phyloP scores from a whole-genome alignment of 352 stramenopile species.

The Pythium rhizo-oryzae region DNA sequence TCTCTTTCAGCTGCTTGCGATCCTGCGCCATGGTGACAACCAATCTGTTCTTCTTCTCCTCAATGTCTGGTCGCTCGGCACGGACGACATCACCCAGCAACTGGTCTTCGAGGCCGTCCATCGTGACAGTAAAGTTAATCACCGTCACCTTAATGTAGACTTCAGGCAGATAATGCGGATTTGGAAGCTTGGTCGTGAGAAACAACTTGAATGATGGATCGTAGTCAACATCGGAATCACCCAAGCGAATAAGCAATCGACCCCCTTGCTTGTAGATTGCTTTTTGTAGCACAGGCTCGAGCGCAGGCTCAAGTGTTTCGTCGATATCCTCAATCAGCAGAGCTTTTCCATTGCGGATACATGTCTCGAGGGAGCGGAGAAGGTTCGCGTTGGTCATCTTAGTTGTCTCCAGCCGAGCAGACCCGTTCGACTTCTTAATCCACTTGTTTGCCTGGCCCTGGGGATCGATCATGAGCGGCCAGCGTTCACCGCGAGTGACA shows the following conservation, averaged over 20 bases:
- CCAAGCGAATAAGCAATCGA: constrained; percentile 88
- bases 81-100: constrained; percentile 93
- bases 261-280: constrained; percentile 93
- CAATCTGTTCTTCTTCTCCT: constrained; percentile 93
- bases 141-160: constrained; percentile 97
- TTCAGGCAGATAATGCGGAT: constrained; percentile 94
- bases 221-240: constrained; percentile 94
- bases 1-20: constrained; percentile 91
- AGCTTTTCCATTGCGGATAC: constrained; percentile 90
- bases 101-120: constrained; percentile 93
- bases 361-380: constrained; percentile 89
- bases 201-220: constrained; percentile 89
- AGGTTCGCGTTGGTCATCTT: constrained; percentile 94
- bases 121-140: constrained; percentile 97
- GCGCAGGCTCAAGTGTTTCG: constrained; percentile 89
- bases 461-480: constrained; percentile 95
- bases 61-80: constrained; percentile 91
- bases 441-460: constrained; percentile 95
- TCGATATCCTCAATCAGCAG: constrained; percentile 94
- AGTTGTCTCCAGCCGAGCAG: constrained; percentile 68
- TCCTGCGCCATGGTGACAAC: constrained; percentile 94
- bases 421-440: constrained; percentile 90
- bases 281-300: constrained; percentile 94
- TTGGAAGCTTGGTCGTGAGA: constrained; percentile 93
- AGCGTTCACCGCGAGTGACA: constrained; percentile 88